Evolutionary conservation across 495 filamentous ascomycete species (phyloP).

Genomic region (Rostrohypoxylon terebratum): DNA sequence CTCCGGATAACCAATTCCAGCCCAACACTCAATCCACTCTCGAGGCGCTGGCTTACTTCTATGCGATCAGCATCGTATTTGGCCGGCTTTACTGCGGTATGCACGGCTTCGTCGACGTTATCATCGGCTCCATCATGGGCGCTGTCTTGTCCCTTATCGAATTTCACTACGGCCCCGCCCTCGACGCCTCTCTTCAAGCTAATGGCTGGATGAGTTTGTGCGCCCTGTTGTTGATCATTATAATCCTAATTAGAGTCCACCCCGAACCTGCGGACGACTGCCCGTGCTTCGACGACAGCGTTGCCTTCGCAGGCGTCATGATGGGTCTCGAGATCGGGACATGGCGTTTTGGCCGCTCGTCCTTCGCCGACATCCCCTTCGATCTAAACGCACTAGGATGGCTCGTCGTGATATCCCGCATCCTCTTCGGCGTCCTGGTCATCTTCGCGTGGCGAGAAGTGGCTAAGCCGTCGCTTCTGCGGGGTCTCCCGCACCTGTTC

Average conservation of each 20-base stretch:
- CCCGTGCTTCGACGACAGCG: constrained; percentile 96
- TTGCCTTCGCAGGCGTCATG: constrained; percentile 89
- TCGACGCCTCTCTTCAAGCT: constrained; percentile 74
- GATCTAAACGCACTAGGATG: constrained; percentile 69
- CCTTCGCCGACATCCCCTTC: constrained; percentile 70
- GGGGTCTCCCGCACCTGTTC: constrained; percentile 84
- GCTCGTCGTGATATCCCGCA: constrained; percentile 68
- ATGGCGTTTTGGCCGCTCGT: constrained; percentile 78
- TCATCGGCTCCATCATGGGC: constrained; percentile 81
- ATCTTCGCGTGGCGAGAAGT: constrained; percentile 90
- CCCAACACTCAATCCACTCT: constrained; percentile 66
- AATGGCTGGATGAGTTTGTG: constrained; percentile 68
- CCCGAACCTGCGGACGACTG: constrained; percentile 97
- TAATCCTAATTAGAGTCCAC: constrained; percentile 85
- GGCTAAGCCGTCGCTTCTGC: constrained; percentile 84
- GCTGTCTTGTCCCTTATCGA: constrained; percentile 73
- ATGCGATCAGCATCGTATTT: constrained; percentile 88
- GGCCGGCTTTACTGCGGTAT: constrained; percentile 97
- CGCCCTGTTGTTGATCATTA: constrained; percentile 70
- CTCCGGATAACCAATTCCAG: constrained; percentile 64
- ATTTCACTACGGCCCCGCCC: constrained; percentile 72
- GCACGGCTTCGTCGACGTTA: constrained; percentile 95
- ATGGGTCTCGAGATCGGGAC: constrained; percentile 82
- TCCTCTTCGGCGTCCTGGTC: constrained; percentile 80
- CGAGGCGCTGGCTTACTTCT: constrained; percentile 78